Percentiles rank a stretch among this genome's conserved stretches.
These are phyloP conservation scores for Fusarium marasasianum DNA, from an alignment of 2,329 filamentous ascomycete species.

Conservation along the genomic window DNA sequence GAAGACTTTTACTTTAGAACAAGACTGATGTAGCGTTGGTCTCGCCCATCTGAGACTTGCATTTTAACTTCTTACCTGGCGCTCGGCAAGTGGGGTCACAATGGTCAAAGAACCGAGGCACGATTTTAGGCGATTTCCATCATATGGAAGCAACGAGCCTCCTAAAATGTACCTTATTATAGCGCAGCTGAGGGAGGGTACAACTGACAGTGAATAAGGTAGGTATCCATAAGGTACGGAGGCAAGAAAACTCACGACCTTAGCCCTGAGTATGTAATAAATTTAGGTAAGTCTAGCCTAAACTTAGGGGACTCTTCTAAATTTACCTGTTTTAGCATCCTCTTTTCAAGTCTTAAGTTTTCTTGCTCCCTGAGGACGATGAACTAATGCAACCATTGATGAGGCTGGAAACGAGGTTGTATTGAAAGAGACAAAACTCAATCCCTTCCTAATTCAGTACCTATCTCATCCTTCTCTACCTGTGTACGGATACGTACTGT, in stretches of 20 bases:
- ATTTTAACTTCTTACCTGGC: conserved; percentile 17
- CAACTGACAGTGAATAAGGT: neutral
- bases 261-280: neutral
- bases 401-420: too few species aligned
- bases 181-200: neutral
- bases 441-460: neutral
- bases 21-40: neutral
- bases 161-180: neutral
- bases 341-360: neutral
- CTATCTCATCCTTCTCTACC: neutral
- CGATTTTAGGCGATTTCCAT: neutral
- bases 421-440: neutral
- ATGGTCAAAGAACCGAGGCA: conserved; percentile 32
- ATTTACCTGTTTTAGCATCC: neutral
- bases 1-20: neutral
- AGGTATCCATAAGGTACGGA: neutral
- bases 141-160: neutral
- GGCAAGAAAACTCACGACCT: neutral
- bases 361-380: neutral
- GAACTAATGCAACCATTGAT: neutral
- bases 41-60: neutral
- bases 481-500: neutral
- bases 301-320: neutral
- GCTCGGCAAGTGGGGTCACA: conserved; percentile 19
- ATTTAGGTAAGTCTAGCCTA: neutral